Evolutionary conservation across 2,329 filamentous ascomycete species (phyloP), one percentile per base, ranked within the genome.

Genomic region (Fusarium chaquense): DNA sequence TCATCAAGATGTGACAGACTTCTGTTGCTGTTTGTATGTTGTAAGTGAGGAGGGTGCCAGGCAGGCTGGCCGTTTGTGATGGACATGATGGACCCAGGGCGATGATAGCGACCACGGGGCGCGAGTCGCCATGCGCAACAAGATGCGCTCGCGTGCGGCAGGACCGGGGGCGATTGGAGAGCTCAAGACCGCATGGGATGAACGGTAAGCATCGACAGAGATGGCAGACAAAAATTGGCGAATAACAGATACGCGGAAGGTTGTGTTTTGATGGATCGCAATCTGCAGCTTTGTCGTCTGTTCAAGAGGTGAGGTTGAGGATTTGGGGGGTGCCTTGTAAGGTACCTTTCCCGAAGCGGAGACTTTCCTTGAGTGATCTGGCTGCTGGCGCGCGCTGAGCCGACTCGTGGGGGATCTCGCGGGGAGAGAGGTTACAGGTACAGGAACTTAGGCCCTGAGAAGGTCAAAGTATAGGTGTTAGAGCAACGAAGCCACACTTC

Each of bases 11-110:
- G 85, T 71, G 86, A 86, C 68, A 88, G 83, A 76, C 85, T 82
- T 70, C 81, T 79, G 72, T 77, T 83, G 65, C 81, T 84, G 77
- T 82, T 82, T 70, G 79, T 76, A 67, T 85, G 81, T 75, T 83
- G 81, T 67, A 83, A 78, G 67, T 85, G 84, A 74, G 88, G 86
- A 74, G 88, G 84, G 69, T 85, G 85, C 90, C 90, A 92, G 84
- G 81, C 78, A 73, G 86, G 82, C 83, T 90, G 88, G 82, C 88
- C 86, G 82, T 90, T 89, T 81, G 85, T 83, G 82, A 89, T 83
- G 80, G 89, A 89, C 89, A 91, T 91, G 80, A 81, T 86, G 80
- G 79, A 79, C 80, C 81, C 81, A 77, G 78, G 78, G 79, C 81
- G 83, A 81, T 84, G 83, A 78, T 80, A 81, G 81, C 80, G 81